A percentile compares a stretch with the other conserved stretches of the same genome.
These are phyloP conservation scores for Fusarium sp. DNA, from an alignment of 2,329 filamentous ascomycete genomes.

Conservation along the genomic window DNA sequence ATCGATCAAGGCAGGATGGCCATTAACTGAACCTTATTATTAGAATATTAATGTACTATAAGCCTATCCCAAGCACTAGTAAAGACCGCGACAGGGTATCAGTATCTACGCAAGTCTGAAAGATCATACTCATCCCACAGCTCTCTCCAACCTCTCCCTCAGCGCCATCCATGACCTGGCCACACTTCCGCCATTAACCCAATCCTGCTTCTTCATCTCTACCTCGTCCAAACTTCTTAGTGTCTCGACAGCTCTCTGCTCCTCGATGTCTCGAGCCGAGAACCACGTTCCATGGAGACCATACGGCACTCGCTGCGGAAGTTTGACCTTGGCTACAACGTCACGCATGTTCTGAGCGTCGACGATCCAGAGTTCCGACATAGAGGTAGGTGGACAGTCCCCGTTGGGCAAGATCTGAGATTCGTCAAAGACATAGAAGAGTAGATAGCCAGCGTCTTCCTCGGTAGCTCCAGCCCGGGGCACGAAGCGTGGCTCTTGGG, in stretches of 20 bases:
- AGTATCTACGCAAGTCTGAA: neutral
- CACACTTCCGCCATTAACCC: neutral
- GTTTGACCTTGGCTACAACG: slow-evolving; percentile 66
- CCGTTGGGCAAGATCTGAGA: slow-evolving; percentile 66
- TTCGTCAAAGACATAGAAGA: slow-evolving; percentile 78
- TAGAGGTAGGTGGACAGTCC: slow-evolving; percentile 56
- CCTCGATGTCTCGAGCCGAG: slow-evolving; percentile 60
- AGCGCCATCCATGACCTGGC: neutral
- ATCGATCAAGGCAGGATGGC: neutral
- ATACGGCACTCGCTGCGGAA: slow-evolving; percentile 77
- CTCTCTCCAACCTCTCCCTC: slow-evolving; percentile 6
- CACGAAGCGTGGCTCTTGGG: slow-evolving; percentile 76
- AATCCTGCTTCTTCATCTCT: slow-evolving; percentile 1
- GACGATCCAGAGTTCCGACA: slow-evolving; percentile 75
- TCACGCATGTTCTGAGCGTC: slow-evolving; percentile 71
- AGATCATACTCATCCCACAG: neutral
- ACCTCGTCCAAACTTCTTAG: slow-evolving; percentile 6
- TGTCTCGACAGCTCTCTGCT: slow-evolving; percentile 54
- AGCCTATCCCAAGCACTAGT: neutral
- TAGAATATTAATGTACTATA: neutral
- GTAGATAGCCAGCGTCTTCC: slow-evolving; percentile 75
- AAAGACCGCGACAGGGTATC: slow-evolving; percentile 3
- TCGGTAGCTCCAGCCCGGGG: slow-evolving; percentile 52
- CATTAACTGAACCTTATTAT: neutral
- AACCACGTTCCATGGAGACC: slow-evolving; percentile 75